Conservation (phyloP, 225 moss, liverwort and hornwort species). For the Antitrichia curtipendula region DNA sequence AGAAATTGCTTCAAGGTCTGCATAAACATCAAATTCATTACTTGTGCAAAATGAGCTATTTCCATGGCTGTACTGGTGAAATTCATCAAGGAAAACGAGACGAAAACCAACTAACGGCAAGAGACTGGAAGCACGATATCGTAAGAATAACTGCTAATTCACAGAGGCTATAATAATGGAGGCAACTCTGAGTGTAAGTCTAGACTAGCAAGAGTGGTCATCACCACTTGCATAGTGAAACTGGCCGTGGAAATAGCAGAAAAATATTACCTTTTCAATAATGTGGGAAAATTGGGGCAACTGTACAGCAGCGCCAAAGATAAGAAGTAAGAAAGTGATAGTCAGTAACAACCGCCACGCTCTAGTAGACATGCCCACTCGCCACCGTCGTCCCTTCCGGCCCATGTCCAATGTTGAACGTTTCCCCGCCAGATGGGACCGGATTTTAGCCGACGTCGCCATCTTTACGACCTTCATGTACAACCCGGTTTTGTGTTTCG, state of each 20-base stretch:
- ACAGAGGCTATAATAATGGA: background rate
- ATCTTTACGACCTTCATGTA: constrained; percentile 30
- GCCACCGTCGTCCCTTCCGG: constrained; percentile 33
- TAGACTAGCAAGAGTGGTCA: background rate
- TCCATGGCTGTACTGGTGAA: background rate
- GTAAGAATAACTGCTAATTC: background rate
- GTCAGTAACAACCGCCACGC: constrained; percentile 22
- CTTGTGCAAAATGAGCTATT: background rate
- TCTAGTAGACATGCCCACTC: constrained; percentile 30
- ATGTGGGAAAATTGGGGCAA: constrained; percentile 38
- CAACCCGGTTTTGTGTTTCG: background rate
- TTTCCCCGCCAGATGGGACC: constrained; percentile 39
- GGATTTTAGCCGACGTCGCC: constrained; percentile 40
- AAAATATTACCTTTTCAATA: constrained; percentile 20
- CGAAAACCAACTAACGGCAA: background rate
- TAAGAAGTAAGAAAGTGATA: constrained; percentile 8
- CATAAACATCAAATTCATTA: background rate
- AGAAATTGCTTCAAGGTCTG: constrained; percentile 81
- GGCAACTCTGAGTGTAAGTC: background rate
- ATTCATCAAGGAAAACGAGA: background rate
- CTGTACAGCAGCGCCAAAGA: constrained; percentile 22
- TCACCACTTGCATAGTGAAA: background rate
- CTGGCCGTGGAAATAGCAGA: background rate
- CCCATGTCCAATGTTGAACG: constrained; percentile 15
- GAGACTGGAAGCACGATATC: background rate